Evolutionary conservation across 1,284 basidiomycete genomes (phyloP).

Genomic region (Pascua guehoae): DNA sequence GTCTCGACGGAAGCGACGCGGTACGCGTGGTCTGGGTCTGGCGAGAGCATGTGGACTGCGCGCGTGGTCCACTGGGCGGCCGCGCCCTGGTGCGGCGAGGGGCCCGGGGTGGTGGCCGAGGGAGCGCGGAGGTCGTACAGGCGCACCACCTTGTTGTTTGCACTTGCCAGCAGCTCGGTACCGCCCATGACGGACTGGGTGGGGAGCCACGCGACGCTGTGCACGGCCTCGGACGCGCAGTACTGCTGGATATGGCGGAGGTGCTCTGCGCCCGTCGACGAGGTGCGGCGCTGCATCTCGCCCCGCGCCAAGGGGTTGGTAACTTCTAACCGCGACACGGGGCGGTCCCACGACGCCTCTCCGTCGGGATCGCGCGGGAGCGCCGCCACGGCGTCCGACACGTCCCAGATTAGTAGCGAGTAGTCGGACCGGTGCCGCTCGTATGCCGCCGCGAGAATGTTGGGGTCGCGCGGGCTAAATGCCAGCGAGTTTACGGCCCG

Average conservation of each 20-base stretch:
- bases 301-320: slow-evolving; percentile 15
- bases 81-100: slow-evolving; percentile 9
- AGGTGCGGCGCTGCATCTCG: too few species aligned
- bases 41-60: slow-evolving; percentile 35
- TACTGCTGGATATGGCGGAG: slow-evolving; percentile 44
- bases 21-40: slow-evolving; percentile 23
- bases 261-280: not conserved
- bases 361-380: slow-evolving; percentile 19
- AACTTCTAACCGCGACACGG: slow-evolving; percentile 12
- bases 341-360: slow-evolving; percentile 7
- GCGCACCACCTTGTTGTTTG: slow-evolving; percentile 37
- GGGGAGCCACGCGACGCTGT: slow-evolving; percentile 33
- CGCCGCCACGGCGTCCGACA: slow-evolving; percentile 29
- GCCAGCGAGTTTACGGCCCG: slow-evolving; percentile 40
- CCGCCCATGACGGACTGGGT: slow-evolving; percentile 1
- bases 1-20: slow-evolving; percentile 43
- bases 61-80: slow-evolving; percentile 32
- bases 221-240: slow-evolving; percentile 43
- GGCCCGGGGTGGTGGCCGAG: slow-evolving; percentile 8
- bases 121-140: slow-evolving; percentile 41
- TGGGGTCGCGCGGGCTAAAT: slow-evolving; percentile 40
- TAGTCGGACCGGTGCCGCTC: slow-evolving; percentile 47
- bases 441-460: slow-evolving; percentile 41
- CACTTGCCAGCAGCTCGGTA: slow-evolving; percentile 32
- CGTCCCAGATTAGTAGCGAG: slow-evolving; percentile 47